These are phyloP conservation scores for Malus sylvestris DNA, from an alignment of 306 rosid genomes.

Conservation along the genomic window DNA sequence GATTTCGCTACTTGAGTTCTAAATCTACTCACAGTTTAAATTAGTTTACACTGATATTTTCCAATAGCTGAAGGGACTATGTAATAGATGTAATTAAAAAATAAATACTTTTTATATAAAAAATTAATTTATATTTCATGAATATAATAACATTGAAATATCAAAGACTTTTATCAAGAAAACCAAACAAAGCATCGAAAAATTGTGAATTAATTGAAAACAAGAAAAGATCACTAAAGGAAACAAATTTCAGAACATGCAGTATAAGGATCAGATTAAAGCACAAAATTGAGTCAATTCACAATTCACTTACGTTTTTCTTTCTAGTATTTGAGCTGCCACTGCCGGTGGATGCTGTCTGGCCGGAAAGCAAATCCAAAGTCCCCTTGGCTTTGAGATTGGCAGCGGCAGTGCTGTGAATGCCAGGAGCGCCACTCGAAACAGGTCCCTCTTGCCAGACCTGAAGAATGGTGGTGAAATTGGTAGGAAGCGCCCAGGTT, in stretches of 20 bases:
- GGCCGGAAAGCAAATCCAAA: slow-evolving; percentile 52
- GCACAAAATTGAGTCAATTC: neutral
- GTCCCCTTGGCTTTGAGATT: slow-evolving; percentile 28
- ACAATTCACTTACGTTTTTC: slow-evolving; percentile 49
- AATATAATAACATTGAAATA: too few species aligned
- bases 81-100: too few species aligned
- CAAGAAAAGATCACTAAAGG: neutral
- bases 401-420: neutral
- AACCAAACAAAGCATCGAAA: too few species aligned
- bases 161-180: too few species aligned
- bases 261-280: neutral
- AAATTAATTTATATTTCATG: too few species aligned
- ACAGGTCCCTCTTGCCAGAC: slow-evolving; percentile 66
- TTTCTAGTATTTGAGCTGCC: slow-evolving; percentile 16
- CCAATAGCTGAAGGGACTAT: too few species aligned
- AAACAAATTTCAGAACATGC: neutral
- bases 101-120: too few species aligned
- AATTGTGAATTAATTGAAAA: neutral
- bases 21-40: too few species aligned
- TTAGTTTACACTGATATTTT: too few species aligned
- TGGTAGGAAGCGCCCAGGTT: slow-evolving; percentile 29
- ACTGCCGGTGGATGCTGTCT: neutral
- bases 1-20: too few species aligned
- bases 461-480: slow-evolving; percentile 31
- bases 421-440: neutral